phyloP scores from a whole-genome alignment of 1,284 basidiomycete species.

The Gastroboletus turbinatus region DNA sequence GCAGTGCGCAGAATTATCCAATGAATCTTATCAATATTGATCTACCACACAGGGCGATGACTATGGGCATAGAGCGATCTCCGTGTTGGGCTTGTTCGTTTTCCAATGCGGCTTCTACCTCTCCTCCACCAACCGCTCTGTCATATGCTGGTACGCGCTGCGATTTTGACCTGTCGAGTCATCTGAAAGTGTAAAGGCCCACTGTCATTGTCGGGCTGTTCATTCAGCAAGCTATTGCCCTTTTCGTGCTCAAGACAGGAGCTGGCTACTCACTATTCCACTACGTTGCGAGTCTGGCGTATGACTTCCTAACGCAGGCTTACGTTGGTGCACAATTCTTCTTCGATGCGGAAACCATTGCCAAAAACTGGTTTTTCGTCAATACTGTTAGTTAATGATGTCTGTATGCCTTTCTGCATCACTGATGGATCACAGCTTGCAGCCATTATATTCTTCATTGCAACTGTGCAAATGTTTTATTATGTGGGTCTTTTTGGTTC shows the following conservation, averaged over 20 bases:
- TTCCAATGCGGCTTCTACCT: slow-evolving; percentile 76
- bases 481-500: slow-evolving; percentile 41
- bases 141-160: slow-evolving; percentile 61
- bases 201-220: slow-evolving; percentile 85
- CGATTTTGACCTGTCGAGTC: not conserved
- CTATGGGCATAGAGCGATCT: slow-evolving; percentile 78
- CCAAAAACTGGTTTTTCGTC: slow-evolving; percentile 78
- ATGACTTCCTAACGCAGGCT: slow-evolving; percentile 68
- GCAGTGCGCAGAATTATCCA: slow-evolving; percentile 40
- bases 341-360: slow-evolving; percentile 62
- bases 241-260: slow-evolving; percentile 81
- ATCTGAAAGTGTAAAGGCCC: slow-evolving; percentile 47
- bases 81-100: slow-evolving; percentile 74
- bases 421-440: slow-evolving; percentile 46
- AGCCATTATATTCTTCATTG: slow-evolving; percentile 85
- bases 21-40: slow-evolving; percentile 8
- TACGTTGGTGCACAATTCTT: slow-evolving; percentile 74
- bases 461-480: slow-evolving; percentile 86
- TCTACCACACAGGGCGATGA: slow-evolving; percentile 48
- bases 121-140: slow-evolving; percentile 56
- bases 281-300: slow-evolving; percentile 76
- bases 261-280: slow-evolving; percentile 82
- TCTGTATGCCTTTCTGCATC: slow-evolving; percentile 1
- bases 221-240: slow-evolving; percentile 78
- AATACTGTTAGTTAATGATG: slow-evolving; percentile 53